Base-by-base conservation (phyloP, 495 filamentous ascomycete species). In the Annulohypoxylon bovei region DNA sequence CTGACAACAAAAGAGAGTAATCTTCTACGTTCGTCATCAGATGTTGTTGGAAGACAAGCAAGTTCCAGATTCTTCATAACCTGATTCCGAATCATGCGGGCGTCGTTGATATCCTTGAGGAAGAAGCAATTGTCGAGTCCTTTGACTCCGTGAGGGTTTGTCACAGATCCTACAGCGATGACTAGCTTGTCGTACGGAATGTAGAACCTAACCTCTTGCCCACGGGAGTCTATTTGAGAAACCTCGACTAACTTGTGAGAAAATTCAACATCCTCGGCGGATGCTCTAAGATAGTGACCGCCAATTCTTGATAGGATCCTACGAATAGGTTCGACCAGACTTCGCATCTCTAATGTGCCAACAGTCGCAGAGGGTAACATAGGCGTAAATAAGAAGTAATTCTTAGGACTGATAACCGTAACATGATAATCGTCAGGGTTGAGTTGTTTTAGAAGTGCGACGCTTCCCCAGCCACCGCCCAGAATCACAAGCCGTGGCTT, bases 171-270 rank as follows among this genome's bases (percentile, higher is more conserved):
- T 59, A 98, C 94, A 62, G 89, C 94, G 72, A 99, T 84, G 18
- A 99, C 93, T n/a, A 99, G 84, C 82, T 99, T 99, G 77, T 99
- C 96, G 72, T 99, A 99, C 0, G 96, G 96, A 1, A 99, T 81
- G 82, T 99, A 99, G 80, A 99, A 98, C 39, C 87, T 83, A 65
- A 88, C 82, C 72, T 88, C 86, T 47, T 91, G 80, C 8, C 95
- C 95, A 64, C 83, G 81, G n/a, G 85, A 78, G 65, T 93, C 89
- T 5, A 81, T 82, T 73, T 96, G 92, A 0, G 89, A 87, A 4
- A 97, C 83, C 79, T 99, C 96, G 1, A 99, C 89, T 54, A 99
- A 79, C 75, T 96, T 96, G 68, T 91, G 85, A 0, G 93, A 94
- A 73, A 98, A 95, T 46, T 98, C 93, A 20, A 99, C 89, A 77